Base-by-base conservation (phyloP, 805 yeast species). In the Candida anglica region DNA sequence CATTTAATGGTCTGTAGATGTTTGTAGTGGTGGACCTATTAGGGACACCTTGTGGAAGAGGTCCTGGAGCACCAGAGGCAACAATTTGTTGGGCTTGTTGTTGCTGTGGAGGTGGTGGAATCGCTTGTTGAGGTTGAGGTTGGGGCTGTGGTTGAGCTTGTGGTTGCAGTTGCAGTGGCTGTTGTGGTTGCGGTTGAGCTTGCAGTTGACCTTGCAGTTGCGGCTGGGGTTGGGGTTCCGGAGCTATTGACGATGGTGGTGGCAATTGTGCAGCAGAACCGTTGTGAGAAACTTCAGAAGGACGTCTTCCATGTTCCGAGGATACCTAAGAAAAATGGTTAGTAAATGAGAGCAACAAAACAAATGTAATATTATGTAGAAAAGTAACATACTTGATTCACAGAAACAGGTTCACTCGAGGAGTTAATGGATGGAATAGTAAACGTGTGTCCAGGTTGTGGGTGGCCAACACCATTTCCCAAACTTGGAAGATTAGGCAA, bases 1-100 rank as follows among this genome's bases (percentile, higher is more conserved):
- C 98, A 53, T 93, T 93, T 48, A 93, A 66, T 2, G 97, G 96
- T 47, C 88, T 69, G 55, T 82, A 82, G 19, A 63, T 62, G 35
- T 54, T 63, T 7, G 66, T 56, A 2, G 68, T 52, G n/a, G 67
- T 51, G 16, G 70, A 60, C 32, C 71, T 52, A 44, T 63, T 66
- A 17, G 69, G 64, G 13, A 62, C 61, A 7, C 63, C 68, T 38
- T 50, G 67, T 38, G 41, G 52, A 35, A 28, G 52, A 14, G 37
- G 36, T 13, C 36, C 39, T 17, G 37, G 33, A 3, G 36, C 23
- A 18, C 24, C 30, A 19, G 36, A 15, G 27, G 38, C 15, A 32
- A 19, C 27, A 10, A 19, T 15, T 40, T 30, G 50, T 33, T 39
- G 52, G 19, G 30, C 46, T 24, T 36, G 51, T 34, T 43, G 54